phyloP scores from a whole-genome alignment of 345 rosid genomes.

The Brassica nigra region DNA sequence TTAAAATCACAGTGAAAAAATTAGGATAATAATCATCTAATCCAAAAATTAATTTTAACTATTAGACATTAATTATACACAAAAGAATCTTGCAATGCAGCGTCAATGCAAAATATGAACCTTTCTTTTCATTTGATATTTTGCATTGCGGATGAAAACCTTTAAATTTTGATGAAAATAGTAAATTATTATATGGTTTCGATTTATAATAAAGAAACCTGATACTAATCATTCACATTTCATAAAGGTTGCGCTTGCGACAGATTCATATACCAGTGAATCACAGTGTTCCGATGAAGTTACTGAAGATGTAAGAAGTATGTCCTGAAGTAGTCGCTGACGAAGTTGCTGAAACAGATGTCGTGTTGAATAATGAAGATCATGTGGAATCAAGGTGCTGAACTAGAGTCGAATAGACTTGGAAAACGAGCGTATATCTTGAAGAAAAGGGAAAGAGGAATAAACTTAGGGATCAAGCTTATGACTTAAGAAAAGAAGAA shows the following conservation, averaged over 20 bases:
- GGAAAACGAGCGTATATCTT: too few relatives aligned
- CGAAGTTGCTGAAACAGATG: too few relatives aligned
- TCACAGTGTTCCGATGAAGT: background rate
- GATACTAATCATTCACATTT: background rate
- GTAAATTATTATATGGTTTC: background rate
- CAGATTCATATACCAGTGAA: background rate
- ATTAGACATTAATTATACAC: background rate
- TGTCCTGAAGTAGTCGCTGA: too few relatives aligned
- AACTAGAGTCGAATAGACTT: too few relatives aligned
- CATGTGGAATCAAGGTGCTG: too few relatives aligned
- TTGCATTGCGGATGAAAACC: background rate
- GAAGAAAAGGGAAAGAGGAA: too few relatives aligned
- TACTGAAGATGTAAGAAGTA: too few relatives aligned
- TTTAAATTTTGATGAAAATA: background rate
- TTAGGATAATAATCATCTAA: background rate
- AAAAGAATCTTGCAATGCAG: background rate
- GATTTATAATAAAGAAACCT: too few relatives aligned
- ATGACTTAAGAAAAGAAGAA: too few relatives aligned
- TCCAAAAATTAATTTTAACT: background rate
- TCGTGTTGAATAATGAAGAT: too few relatives aligned
- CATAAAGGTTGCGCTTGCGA: background rate
- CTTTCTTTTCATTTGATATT: background rate
- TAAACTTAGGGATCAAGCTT: too few relatives aligned
- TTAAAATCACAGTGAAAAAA: background rate
- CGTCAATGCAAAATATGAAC: background rate